Percentiles rank a stretch among this genome's conserved stretches.
These are phyloP conservation scores for Kwoniella shivajii DNA, from an alignment of 1,284 basidiomycete genomes.

Conservation along the genomic window DNA sequence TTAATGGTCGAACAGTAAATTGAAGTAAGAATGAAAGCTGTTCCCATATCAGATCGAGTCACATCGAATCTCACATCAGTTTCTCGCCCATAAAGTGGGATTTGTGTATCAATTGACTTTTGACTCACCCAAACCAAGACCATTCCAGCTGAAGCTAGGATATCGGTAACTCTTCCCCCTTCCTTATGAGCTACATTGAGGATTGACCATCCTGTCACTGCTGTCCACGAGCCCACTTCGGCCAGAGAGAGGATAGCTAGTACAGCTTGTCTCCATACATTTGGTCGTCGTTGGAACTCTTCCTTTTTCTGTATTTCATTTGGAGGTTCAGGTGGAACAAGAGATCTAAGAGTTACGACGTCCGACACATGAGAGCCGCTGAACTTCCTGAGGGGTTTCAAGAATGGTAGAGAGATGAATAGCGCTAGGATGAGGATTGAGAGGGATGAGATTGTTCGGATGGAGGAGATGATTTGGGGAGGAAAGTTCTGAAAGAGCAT, in stretches of 20 bases:
- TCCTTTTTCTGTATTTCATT: conserved; percentile 16
- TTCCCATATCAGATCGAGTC: background rate
- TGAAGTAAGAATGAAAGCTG: conserved; percentile 37
- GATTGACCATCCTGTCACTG: conserved; percentile 32
- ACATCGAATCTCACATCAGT: background rate
- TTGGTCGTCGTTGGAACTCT: conserved; percentile 12
- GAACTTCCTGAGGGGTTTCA: conserved; percentile 22
- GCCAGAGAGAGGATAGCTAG: conserved; percentile 30
- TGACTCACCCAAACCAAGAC: conserved; percentile 47
- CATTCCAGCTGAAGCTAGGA: conserved; percentile 36
- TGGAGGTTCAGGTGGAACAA: conserved; percentile 28
- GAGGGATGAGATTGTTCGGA: conserved; percentile 36
- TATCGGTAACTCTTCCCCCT: conserved; percentile 14
- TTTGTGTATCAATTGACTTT: no score
- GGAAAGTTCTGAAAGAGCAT: conserved; percentile 30
- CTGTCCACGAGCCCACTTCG: conserved; percentile 41
- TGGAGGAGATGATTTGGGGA: conserved; percentile 26
- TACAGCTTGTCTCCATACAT: conserved; percentile 33
- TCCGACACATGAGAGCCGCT: conserved; percentile 30
- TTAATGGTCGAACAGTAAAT: conserved; percentile 36
- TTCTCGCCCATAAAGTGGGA: background rate
- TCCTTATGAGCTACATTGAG: conserved; percentile 15
- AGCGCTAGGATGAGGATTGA: conserved; percentile 30
- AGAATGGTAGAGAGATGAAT: conserved; percentile 28
- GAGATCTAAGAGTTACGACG: conserved; percentile 31